These are phyloP conservation scores for Canna indica DNA, from an alignment of 176 grass and related monocot species.

Conservation along the genomic window DNA sequence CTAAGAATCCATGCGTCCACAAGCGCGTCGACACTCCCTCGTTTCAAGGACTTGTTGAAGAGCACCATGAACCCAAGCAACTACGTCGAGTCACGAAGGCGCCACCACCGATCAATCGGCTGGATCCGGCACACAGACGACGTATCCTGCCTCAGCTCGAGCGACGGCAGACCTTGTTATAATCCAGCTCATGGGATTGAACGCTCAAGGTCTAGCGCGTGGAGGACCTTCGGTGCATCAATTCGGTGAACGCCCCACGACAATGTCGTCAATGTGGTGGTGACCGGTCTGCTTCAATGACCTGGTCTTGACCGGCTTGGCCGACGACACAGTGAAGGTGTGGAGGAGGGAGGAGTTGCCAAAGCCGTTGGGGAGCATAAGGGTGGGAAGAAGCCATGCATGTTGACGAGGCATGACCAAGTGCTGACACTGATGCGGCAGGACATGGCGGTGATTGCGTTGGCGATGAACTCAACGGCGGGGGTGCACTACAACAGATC, in stretches of 20 bases:
- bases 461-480: conserved; percentile 1
- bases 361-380: neutral
- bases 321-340: conserved; percentile 18
- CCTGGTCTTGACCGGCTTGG: conserved; percentile 15
- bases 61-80: conserved; percentile 15
- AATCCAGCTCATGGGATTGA: conserved; percentile 19
- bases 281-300: neutral
- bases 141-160: conserved; percentile 8
- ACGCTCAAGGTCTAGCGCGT: conserved; percentile 20
- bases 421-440: neutral
- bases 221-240: conserved; percentile 17
- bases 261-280: conserved; percentile 4
- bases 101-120: conserved; percentile 3
- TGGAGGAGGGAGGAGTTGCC: conserved; percentile 4
- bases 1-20: conserved; percentile 39
- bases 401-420: conserved; percentile 1
- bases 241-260: conserved; percentile 21
- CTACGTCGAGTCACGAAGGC: conserved; percentile 9
- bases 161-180: conserved; percentile 10
- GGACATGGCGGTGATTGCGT: conserved; percentile 14
- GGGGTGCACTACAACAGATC: too few relatives aligned
- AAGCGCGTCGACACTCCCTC: conserved; percentile 16
- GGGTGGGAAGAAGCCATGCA: neutral
- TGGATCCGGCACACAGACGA: conserved; percentile 16
- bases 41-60: conserved; percentile 19